Conservation (phyloP, 2,329 filamentous ascomycete genomes). For the Epichloe amarillans region DNA sequence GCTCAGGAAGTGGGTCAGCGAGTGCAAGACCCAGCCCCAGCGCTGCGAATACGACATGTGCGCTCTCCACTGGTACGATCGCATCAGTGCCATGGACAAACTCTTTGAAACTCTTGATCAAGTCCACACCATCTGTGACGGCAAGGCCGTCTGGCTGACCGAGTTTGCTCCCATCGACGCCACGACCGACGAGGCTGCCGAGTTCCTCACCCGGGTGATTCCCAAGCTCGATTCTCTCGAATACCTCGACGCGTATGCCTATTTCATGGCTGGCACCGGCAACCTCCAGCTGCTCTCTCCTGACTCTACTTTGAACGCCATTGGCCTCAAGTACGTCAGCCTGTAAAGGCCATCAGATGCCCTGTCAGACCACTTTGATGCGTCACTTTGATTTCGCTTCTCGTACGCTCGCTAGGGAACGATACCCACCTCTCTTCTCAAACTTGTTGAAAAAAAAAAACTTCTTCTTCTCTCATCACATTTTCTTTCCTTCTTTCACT, state of each 20-base stretch:
- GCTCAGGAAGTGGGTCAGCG: background rate
- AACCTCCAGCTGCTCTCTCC: conserved; percentile 29
- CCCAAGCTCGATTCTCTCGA: conserved; percentile 33
- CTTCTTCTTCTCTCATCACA: background rate
- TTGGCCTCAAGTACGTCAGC: conserved; percentile 37
- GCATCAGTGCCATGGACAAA: conserved; percentile 28
- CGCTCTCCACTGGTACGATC: conserved; percentile 51
- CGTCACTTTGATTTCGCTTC: conserved; percentile 18
- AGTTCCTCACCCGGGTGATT: conserved; percentile 37
- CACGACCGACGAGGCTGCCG: conserved; percentile 24
- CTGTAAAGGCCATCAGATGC: conserved; percentile 8
- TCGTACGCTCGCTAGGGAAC: conserved; percentile 25
- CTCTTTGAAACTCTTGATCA: conserved; percentile 39
- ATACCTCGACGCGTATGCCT: conserved; percentile 43
- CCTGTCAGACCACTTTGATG: background rate
- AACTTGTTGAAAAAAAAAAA: background rate
- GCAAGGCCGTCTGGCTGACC: conserved; percentile 46
- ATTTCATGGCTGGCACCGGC: conserved; percentile 34
- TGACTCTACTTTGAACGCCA: conserved; percentile 26
- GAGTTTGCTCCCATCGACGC: conserved; percentile 45
- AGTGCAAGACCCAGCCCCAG: conserved; percentile 2
- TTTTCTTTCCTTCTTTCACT: background rate
- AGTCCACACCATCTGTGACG: conserved; percentile 31
- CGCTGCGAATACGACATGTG: conserved; percentile 45
- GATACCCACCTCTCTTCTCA: conserved; percentile 6